Evolutionary conservation across 192 early-diverging fungal species (phyloP).

Genomic region (Spizellomyces sp.): DNA sequence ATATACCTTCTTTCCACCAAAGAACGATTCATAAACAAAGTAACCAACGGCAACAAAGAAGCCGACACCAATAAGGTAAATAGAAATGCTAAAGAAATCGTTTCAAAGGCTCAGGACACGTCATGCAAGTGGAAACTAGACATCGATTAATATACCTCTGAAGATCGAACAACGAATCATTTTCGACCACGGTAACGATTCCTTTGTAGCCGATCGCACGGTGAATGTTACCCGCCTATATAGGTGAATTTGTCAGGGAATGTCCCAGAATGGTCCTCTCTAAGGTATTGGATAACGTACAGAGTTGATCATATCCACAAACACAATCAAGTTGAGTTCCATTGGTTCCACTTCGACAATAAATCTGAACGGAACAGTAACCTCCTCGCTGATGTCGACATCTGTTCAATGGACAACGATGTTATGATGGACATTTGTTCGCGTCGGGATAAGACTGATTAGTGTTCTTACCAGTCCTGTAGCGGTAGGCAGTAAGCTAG

Average conservation of each 20-base stretch:
- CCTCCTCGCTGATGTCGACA: constrained; percentile 34
- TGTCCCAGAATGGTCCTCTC: background rate
- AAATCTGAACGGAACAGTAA: constrained; percentile 48
- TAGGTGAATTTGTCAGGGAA: background rate
- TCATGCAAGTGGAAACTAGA: constrained; percentile 2
- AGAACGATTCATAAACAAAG: constrained; percentile 49
- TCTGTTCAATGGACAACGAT: background rate
- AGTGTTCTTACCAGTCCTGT: constrained; percentile 9
- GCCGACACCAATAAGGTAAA: constrained; percentile 48
- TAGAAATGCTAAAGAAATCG: constrained; percentile 40
- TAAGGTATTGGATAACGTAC: constrained; percentile 26
- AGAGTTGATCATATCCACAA: constrained; percentile 43
- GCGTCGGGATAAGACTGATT: no score
- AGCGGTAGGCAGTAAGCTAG: constrained; percentile 38
- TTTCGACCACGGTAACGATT: constrained; percentile 48
- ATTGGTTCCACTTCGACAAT: constrained; percentile 48
- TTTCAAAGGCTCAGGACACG: background rate
- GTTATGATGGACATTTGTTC: no score
- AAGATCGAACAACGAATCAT: constrained; percentile 58
- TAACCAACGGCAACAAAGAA: constrained; percentile 48
- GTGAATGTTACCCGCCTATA: constrained; percentile 30
- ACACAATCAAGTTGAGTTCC: constrained; percentile 46
- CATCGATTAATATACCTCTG: constrained; percentile 44
- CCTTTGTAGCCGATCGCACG: constrained; percentile 52
- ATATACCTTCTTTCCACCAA: constrained; percentile 30